Percentiles rank a stretch among this genome's conserved stretches.
Conservation (phyloP, 2,329 filamentous ascomycete species). For the Blastomyces percursus region DNA sequence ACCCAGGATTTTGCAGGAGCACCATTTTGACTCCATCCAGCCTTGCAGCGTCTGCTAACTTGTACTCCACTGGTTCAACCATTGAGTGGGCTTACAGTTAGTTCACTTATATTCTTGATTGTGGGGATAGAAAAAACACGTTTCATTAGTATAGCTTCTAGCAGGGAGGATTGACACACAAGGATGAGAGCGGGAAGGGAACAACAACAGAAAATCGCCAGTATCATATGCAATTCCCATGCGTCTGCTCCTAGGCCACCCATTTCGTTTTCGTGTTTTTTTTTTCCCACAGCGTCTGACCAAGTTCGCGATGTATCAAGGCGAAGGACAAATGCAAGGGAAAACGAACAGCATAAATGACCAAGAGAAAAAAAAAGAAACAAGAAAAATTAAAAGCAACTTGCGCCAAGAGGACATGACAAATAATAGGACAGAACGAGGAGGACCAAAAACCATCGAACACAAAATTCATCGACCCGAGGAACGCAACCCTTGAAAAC, state of each 20-base stretch:
- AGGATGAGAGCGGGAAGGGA: neutral
- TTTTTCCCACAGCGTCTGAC: neutral
- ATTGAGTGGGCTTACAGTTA: too few species aligned
- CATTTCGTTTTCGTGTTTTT: neutral
- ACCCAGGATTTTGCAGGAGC: neutral
- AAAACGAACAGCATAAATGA: neutral
- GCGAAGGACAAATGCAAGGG: neutral
- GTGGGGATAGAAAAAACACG: neutral
- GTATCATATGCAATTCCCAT: slow-evolving; percentile 4
- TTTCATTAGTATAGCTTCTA: slow-evolving; percentile 6
- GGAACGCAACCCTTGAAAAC: neutral
- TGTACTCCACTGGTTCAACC: neutral
- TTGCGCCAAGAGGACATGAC: slow-evolving; percentile 2
- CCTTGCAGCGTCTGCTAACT: neutral
- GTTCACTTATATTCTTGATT: neutral
- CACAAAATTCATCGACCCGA: slow-evolving; percentile 3
- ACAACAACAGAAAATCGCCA: slow-evolving; percentile 3
- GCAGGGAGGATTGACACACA: neutral
- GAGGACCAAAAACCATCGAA: neutral
- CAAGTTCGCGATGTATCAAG: neutral
- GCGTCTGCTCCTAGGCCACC: neutral
- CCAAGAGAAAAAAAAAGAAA: neutral
- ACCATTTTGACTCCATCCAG: neutral
- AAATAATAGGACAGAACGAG: slow-evolving; percentile 5
- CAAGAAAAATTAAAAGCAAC: neutral